Base-by-base conservation (phyloP, 176 grass and related monocot genomes). In the Avena eriantha region DNA sequence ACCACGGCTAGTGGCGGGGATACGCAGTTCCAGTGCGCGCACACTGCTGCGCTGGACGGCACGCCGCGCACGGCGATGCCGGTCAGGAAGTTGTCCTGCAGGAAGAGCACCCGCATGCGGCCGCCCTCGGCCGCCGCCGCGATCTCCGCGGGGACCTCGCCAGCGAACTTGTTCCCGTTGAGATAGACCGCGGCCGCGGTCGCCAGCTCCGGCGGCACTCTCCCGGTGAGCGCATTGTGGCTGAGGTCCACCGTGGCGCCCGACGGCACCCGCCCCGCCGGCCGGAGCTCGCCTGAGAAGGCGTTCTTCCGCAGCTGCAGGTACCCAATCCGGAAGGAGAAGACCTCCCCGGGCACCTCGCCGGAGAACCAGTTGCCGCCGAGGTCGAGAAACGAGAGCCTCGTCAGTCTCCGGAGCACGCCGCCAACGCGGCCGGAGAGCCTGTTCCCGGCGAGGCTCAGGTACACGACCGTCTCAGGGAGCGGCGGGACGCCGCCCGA, bases 1-100 rank as follows among this genome's bases (percentile, higher is more conserved):
- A 91, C 85, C 0, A 86, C 89, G 0, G 66, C 80, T 0, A 72
- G 68, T 10, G 92, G 92, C 56, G 95, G 95, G n/a, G 87, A 83
- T 54, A 95, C 80, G 54, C 95, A 98, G 76, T 98, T 98, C 51
- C 56, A 78, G 57, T 93, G 91, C 68, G 94, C 84, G 69, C 95
- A 98, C 11, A 95, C 88, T 34, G 91, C 94, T 0, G 91, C 79
- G 56, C 87, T 87, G 7, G 84, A 31, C 34, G 95, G 93, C 21
- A 98, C 83, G 24, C 91, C 67, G 5, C 77, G 35, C 0, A 95
- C 80, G 3, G 31, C 12, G 9, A 98, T 84, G n/a, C 88, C 84
- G 3, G 89, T 92, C 10, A 98, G 68, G 76, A 88, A 98, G 71
- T 98, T 98, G 29, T 95, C 93, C 84, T 98, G 95, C n/a, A 98